Evolutionary conservation across 768 basidiomycete species (phyloP), one percentile per base, ranked within the genome.

Genomic region (Suillus ampliporus): DNA sequence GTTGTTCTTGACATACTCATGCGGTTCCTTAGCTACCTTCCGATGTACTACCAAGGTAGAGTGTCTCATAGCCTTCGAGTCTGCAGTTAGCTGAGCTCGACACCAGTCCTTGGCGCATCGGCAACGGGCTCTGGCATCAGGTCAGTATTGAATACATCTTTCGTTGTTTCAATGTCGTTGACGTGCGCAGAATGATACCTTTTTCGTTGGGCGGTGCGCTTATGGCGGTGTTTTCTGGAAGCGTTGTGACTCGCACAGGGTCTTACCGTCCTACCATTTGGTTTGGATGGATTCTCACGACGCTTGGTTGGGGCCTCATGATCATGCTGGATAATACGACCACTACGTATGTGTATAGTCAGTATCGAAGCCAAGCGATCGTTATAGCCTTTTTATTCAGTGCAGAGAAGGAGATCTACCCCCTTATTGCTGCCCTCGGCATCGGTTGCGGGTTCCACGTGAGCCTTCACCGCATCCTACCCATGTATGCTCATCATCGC

Each of bases 11-110:
- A 2, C 35, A 10, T 52, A 57, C 40, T 71, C 23, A 74, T 40
- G 5, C 14, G 46, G 31, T 8, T 56, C 11, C 46, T 38, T 35
- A 74, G 72, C 60, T 80, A 81, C 54, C 57, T 81, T 37, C 79
- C 80, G 3, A 64, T 80, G 56, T 81, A 79, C 64, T 81, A 76
- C 57, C 80, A 80, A 64, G 73, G 71, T 31, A 61, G 34, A 58
- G 35, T 61, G 26, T 2, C 15, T 26, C 17, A 14, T 8, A 37
- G 23, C n/a, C 15, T 21, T 38, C 0, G 7, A 35, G n/a, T 53
- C 6, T 15, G 31, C 19, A 21, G 21, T 46, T 68, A 44, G 62
- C 23, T 54, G 14, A 8, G 7, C 14, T 23, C 1, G 10, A 52
- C 40, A 46, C 31, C n/a, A 71, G 73, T 77, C 10, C 75, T 79